Evolutionary conservation across 1,284 basidiomycete species (phyloP), one percentile per base, ranked within the genome.

Genomic region (Dichomitus squalens): DNA sequence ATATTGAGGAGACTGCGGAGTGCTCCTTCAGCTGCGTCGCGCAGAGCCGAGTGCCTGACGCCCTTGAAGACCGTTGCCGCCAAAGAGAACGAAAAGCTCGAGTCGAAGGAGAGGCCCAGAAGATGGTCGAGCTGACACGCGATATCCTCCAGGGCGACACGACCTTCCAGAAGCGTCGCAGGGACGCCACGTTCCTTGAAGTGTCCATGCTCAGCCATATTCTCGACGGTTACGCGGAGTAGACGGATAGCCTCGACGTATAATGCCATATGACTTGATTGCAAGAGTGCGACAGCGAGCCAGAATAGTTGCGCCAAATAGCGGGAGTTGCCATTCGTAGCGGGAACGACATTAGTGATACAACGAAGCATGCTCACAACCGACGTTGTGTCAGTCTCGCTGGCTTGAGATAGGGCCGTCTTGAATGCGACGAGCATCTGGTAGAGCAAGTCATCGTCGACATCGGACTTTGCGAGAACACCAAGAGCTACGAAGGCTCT

Each of bases 401-500:
- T 78, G 49, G 85, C 77, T 60, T 84, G 83, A 18, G 75, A 72
- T 25, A 93, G 72, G 0, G 88, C 87, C 0, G 79, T 85, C 65
- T 84, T 85, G 69, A 93, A 83, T 1, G 93, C 91, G 14, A 94
- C 89, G 11, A 95, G 81, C 74, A 95, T 93, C 70, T 95, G 93
- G 65, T 95, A 95, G 50, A 95, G 78, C 57, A 93, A 84, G 69
- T 95, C 93, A 61, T 95, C 93, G 60, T 95, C 93, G 44, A 94
- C 88, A 33, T 91, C 90, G 1, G 88, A 82, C 9, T 83, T 85
- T 11, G 92, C 88, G 20, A 98, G 79, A 38, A 86, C 82, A 4
- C 93, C 93, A 12, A 98, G 83, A 2, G 92, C 86, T 29, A 93
- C 85, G 71, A 97, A 96, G 0, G 94, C 92, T 18, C 94, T 87